A percentile compares a stretch with the other conserved stretches of the same genome.
Evolutionary conservation across 2,329 filamentous ascomycete species (phyloP).

Genomic region (Xylaria sp.): DNA sequence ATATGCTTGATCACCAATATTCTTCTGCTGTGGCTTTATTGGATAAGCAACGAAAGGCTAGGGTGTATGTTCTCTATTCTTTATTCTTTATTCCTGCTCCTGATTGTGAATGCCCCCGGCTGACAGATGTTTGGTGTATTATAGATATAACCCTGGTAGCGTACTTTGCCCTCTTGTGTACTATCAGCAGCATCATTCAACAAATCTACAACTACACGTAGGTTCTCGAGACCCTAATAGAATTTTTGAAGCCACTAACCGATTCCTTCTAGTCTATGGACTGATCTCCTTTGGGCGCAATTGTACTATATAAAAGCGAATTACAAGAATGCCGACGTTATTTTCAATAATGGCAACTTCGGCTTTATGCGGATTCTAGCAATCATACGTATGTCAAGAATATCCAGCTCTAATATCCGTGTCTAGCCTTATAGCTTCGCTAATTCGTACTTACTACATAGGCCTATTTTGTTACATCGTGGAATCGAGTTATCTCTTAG

Average conservation of each 20-base stretch:
- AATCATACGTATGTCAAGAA: constrained; percentile 39
- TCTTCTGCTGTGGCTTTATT: constrained; percentile 42
- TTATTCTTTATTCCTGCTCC: not conserved
- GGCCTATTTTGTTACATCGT: constrained; percentile 43
- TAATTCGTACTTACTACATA: constrained; percentile 16
- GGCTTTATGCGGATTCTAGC: constrained; percentile 42
- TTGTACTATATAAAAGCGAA: constrained; percentile 43
- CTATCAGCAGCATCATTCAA: constrained; percentile 41
- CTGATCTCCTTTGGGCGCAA: constrained; percentile 41
- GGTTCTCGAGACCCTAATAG: not conserved
- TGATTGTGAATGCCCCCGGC: not conserved
- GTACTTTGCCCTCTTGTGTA: constrained; percentile 41
- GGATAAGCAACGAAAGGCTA: constrained; percentile 38
- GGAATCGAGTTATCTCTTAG: constrained; percentile 39
- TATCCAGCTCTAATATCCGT: not conserved
- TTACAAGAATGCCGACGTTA: constrained; percentile 43
- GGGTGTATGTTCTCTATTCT: constrained; percentile 33
- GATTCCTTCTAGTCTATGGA: constrained; percentile 33
- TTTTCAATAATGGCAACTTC: constrained; percentile 45
- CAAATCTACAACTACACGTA: constrained; percentile 45
- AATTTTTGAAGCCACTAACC: not conserved
- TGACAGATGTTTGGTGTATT: constrained; percentile 3
- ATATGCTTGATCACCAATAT: constrained; percentile 38
- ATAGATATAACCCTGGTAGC: constrained; percentile 41
- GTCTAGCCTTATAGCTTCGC: not conserved